Evolutionary conservation across 2,329 filamentous ascomycete genomes (phyloP).

Genomic region (Hirsutella thompsonii): DNA sequence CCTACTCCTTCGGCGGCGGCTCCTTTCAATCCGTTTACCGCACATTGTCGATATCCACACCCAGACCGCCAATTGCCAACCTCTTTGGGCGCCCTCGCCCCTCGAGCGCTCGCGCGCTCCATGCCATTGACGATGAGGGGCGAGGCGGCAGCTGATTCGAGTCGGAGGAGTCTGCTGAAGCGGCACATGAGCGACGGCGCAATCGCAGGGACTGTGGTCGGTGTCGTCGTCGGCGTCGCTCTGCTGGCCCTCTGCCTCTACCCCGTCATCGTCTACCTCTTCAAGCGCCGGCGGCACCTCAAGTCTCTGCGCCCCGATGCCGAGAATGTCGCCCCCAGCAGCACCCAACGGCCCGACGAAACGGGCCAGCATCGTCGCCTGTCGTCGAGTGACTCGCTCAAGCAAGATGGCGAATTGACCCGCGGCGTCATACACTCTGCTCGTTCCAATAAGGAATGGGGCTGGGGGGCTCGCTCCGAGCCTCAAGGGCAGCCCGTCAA

Average conservation of each 20-base stretch:
- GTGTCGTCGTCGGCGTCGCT: conserved; percentile 18
- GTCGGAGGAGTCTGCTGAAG: conserved; percentile 9
- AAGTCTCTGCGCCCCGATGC: conserved; percentile 12
- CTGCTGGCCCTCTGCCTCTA: conserved; percentile 25
- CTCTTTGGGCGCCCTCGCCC: neutral
- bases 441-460: conserved; percentile 13
- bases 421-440: conserved; percentile 9
- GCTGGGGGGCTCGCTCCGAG: conserved; percentile 11
- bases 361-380: conserved; percentile 15
- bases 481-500: neutral
- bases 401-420: conserved; percentile 15
- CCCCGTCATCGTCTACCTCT: conserved; percentile 21
- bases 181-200: conserved; percentile 19
- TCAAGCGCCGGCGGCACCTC: conserved; percentile 14
- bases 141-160: neutral
- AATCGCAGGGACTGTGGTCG: conserved; percentile 24
- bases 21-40: too few species aligned
- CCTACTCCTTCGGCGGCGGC: too few species aligned
- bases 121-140: neutral
- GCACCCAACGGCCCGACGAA: conserved; percentile 5
- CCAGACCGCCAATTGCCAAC: too few species aligned
- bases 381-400: conserved; percentile 24
- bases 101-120: neutral
- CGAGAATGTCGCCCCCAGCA: conserved; percentile 13
- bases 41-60: too few species aligned